phyloP scores from a whole-genome alignment of 306 rosid genomes.

The Betula pendula region DNA sequence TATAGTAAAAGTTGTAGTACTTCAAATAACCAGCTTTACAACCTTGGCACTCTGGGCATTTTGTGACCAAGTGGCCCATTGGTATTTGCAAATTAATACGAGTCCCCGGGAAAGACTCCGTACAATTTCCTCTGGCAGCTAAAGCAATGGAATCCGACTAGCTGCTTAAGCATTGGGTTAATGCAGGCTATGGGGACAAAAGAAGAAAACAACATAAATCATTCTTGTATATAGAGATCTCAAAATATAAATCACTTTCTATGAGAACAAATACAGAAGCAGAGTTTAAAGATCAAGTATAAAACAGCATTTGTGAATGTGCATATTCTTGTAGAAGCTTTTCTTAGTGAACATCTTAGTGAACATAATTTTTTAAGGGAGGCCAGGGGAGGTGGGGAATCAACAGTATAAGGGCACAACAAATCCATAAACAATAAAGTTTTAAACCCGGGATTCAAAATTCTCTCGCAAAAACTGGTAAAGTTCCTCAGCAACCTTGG shows the following conservation, averaged over 20 bases:
- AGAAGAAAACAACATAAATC: not conserved
- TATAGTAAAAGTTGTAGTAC: no score
- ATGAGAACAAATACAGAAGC: not conserved
- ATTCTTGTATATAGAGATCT: not conserved
- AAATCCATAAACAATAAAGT: not conserved
- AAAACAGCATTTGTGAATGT: not conserved
- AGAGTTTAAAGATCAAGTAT: not conserved
- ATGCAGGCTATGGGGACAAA: no score
- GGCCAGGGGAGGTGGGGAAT: not conserved
- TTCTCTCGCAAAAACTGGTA: constrained; percentile 67
- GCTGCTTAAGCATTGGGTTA: not conserved
- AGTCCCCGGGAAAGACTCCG: no score
- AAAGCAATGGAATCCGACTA: no score
- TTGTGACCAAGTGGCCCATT: no score
- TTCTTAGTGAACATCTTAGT: not conserved
- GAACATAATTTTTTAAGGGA: not conserved
- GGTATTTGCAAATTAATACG: no score
- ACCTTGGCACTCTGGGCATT: no score
- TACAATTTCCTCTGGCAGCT: no score
- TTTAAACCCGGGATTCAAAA: constrained; percentile 34
- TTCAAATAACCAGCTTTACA: no score
- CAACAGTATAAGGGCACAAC: not conserved
- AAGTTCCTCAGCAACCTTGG: constrained; percentile 73
- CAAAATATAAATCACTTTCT: not conserved
- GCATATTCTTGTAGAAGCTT: constrained; percentile 32